Percentiles rank a stretch among this genome's conserved stretches.
Evolutionary conservation across 495 filamentous ascomycete species (phyloP).

Genomic region (Penicillium paradoxum): DNA sequence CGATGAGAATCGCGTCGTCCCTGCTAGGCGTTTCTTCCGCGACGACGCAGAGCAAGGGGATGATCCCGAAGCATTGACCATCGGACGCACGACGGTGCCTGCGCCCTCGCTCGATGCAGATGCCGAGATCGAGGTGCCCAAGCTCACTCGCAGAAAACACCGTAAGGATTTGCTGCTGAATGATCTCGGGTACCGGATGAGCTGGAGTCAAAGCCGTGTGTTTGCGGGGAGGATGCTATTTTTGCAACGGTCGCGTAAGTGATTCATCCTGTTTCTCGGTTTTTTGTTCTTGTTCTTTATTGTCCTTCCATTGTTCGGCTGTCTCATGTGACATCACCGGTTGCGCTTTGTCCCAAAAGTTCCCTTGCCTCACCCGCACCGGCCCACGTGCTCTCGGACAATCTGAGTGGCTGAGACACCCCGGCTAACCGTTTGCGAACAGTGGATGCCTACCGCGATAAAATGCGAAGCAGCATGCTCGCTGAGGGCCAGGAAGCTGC

Average conservation of each 20-base stretch:
- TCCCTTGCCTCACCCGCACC: background rate
- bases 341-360: background rate
- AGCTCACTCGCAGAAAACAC: slow-evolving; percentile 58
- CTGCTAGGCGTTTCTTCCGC: slow-evolving; percentile 61
- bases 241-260: slow-evolving; percentile 88
- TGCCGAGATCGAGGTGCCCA: slow-evolving; percentile 65
- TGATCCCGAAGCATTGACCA: slow-evolving; percentile 46
- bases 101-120: slow-evolving; percentile 75
- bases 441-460: slow-evolving; percentile 96
- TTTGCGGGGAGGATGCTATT: slow-evolving; percentile 84
- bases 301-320: too few species aligned
- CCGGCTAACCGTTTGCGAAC: slow-evolving; percentile 1
- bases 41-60: slow-evolving; percentile 53
- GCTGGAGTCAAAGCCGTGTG: slow-evolving; percentile 86
- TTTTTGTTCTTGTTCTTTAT: background rate
- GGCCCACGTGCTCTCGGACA: slow-evolving; percentile 1
- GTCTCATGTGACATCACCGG: background rate
- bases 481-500: slow-evolving; percentile 65
- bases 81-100: slow-evolving; percentile 56
- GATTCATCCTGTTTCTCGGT: background rate
- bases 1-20: slow-evolving; percentile 57
- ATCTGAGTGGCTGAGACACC: background rate
- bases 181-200: slow-evolving; percentile 90
- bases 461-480: slow-evolving; percentile 78
- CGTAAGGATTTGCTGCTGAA: slow-evolving; percentile 82